phyloP scores from a whole-genome alignment of 345 rosid species.

The Aethionema arabicum region DNA sequence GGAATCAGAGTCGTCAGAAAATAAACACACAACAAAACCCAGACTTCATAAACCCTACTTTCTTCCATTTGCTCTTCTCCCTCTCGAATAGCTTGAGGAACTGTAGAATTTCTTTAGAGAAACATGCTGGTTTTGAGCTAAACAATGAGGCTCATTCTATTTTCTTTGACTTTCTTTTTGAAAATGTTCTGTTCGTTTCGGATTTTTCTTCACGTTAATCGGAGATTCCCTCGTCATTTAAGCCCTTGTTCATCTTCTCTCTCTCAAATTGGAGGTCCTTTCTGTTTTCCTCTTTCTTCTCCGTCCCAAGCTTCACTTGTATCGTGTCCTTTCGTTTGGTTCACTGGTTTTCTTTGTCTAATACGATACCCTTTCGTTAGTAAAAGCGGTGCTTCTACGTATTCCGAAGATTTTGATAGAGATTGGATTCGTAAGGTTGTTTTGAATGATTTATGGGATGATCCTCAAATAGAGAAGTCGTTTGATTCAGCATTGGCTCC shows the following conservation, averaged over 20 bases:
- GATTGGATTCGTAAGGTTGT: constrained; percentile 45
- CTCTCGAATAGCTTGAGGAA: constrained; percentile 4
- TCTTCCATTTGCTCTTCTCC: constrained; percentile 19
- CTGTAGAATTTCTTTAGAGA: constrained; percentile 10
- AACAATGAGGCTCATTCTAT: constrained; percentile 40
- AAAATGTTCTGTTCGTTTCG: constrained; percentile 58
- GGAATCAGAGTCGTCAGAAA: background rate
- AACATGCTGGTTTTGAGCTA: constrained; percentile 30
- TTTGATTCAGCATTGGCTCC: constrained; percentile 46
- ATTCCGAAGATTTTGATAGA: constrained; percentile 29
- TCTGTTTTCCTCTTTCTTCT: constrained; percentile 22
- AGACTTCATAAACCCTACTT: constrained; percentile 40
- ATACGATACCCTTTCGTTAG: constrained; percentile 47
- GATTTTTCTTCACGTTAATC: constrained; percentile 42
- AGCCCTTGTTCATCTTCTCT: constrained; percentile 35
- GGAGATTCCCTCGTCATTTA: constrained; percentile 45
- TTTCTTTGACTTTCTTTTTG: constrained; percentile 29
- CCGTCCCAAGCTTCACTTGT: constrained; percentile 26
- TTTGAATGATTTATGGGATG: constrained; percentile 47
- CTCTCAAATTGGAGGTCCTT: constrained; percentile 29
- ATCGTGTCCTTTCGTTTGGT: constrained; percentile 45
- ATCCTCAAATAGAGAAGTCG: constrained; percentile 35
- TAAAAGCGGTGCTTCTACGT: constrained; percentile 21
- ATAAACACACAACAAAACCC: constrained; percentile 31
- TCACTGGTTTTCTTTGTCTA: constrained; percentile 50